Conservation (phyloP, 306 rosid species). For the Ceratonia siliqua region DNA sequence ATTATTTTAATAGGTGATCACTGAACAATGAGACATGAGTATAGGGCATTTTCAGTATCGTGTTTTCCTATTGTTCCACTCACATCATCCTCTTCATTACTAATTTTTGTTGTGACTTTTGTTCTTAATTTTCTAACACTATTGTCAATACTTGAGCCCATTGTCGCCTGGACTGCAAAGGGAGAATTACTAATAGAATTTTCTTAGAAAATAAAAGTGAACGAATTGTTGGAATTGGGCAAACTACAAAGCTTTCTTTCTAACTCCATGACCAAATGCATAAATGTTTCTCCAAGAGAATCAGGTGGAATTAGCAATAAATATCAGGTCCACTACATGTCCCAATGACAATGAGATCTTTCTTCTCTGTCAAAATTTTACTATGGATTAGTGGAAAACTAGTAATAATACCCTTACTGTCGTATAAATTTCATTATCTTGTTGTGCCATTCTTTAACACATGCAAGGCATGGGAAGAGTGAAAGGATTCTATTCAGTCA, state of each 20-base stretch:
- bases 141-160: background rate
- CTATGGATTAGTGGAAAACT: conserved; percentile 26
- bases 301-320: background rate
- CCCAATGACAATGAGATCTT: conserved; percentile 5
- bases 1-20: background rate
- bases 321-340: conserved; percentile 1
- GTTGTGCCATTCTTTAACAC: conserved; percentile 18
- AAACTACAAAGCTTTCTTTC: background rate
- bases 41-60: background rate
- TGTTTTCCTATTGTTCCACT: background rate
- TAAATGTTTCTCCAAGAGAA: background rate
- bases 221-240: background rate
- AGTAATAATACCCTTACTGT: conserved; percentile 12
- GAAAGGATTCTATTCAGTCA: background rate
- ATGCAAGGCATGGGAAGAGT: background rate
- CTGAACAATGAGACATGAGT: background rate
- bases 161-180: conserved; percentile 4
- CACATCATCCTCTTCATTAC: background rate
- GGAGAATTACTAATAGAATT: background rate
- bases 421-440: conserved; percentile 4
- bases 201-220: background rate
- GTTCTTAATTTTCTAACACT: background rate
- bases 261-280: background rate
- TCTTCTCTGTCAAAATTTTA: background rate
- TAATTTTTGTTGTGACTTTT: background rate